phyloP scores from a whole-genome alignment of 495 filamentous ascomycete genomes.

The Penicillium diatomitis region DNA sequence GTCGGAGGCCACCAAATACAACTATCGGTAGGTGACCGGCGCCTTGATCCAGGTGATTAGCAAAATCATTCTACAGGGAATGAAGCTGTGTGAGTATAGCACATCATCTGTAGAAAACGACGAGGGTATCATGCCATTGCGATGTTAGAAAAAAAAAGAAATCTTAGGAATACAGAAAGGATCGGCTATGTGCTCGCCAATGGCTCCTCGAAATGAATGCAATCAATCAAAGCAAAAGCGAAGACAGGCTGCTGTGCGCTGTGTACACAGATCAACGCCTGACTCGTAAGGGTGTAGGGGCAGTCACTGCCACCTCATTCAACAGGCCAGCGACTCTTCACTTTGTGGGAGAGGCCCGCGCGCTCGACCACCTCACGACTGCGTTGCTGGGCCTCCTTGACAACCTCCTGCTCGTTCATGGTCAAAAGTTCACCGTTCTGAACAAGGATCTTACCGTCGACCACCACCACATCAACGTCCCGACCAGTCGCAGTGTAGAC shows the following conservation, averaged over 20 bases:
- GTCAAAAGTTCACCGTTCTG: conserved; percentile 24
- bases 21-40: no score
- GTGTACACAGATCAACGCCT: neutral
- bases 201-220: conserved; percentile 1
- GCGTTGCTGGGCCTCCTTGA: conserved; percentile 25
- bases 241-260: neutral
- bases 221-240: neutral
- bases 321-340: conserved; percentile 31
- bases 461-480: conserved; percentile 40
- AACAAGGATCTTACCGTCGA: conserved; percentile 38
- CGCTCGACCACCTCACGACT: conserved; percentile 32
- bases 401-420: conserved; percentile 27
- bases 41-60: no score
- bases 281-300: neutral
- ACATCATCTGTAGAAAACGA: neutral
- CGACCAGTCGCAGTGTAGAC: conserved; percentile 40
- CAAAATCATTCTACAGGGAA: no score
- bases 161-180: neutral
- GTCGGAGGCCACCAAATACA: no score
- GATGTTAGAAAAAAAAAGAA: conserved; percentile 5
- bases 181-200: conserved; percentile 4
- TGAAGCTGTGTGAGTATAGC: no score
- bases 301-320: conserved; percentile 1
- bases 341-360: conserved; percentile 29
- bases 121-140: conserved; percentile 5